Conservation (phyloP, 1,139 yeast species). For the Geotrichum europaeum region DNA sequence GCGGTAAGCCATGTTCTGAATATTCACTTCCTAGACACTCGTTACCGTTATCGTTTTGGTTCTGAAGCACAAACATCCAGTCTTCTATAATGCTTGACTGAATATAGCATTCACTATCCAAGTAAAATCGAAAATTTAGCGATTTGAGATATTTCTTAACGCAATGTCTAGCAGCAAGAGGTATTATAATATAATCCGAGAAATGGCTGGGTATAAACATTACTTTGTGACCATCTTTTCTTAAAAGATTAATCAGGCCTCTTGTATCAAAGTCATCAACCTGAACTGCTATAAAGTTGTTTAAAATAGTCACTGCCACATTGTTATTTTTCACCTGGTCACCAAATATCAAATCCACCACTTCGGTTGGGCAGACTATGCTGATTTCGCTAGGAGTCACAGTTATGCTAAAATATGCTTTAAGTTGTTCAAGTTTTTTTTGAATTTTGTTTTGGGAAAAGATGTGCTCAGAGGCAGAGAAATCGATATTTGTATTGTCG, state of each 20-base stretch:
- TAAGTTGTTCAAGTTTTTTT: conserved; percentile 22
- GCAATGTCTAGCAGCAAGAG: not conserved
- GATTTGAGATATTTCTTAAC: not conserved
- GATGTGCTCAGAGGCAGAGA: conserved; percentile 17
- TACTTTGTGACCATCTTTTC: not conserved
- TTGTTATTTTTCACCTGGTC: conserved; percentile 31
- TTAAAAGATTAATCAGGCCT: not conserved
- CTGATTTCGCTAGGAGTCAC: conserved; percentile 54
- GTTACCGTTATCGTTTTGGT: not conserved
- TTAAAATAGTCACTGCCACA: not conserved
- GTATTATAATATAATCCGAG: not conserved
- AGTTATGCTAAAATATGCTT: conserved; percentile 47
- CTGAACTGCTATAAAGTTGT: not conserved
- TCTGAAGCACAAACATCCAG: not conserved
- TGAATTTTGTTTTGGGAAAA: not conserved
- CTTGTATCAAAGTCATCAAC: not conserved
- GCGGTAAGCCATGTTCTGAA: not conserved
- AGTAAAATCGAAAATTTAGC: not conserved
- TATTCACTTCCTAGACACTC: not conserved
- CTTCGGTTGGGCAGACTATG: conserved; percentile 42
- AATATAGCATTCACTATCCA: not conserved
- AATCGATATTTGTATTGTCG: conserved; percentile 9
- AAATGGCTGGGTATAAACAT: not conserved
- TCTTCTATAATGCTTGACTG: not conserved
- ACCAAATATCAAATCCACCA: conserved; percentile 38